These are phyloP conservation scores for Diaporthe citri DNA, from an alignment of 2,329 filamentous ascomycete genomes.

Conservation along the genomic window DNA sequence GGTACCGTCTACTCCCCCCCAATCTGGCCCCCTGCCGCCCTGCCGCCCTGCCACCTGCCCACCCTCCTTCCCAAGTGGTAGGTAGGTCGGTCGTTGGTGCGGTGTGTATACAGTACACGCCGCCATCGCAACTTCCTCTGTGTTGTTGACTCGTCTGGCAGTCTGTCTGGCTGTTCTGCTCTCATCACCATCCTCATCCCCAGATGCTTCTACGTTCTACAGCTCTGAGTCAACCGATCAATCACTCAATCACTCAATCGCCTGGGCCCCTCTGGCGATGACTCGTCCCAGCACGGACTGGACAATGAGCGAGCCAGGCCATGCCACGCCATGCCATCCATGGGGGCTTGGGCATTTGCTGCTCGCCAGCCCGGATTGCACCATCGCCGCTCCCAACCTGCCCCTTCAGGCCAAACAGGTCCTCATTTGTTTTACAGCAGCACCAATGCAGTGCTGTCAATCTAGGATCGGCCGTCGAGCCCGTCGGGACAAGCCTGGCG, in stretches of 20 bases:
- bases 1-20: slow-evolving; percentile 14
- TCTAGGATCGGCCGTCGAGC: slow-evolving; percentile 14
- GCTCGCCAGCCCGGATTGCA: slow-evolving; percentile 26
- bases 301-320: background rate
- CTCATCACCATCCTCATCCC: background rate
- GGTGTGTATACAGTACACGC: background rate
- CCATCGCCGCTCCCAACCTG: slow-evolving; percentile 12
- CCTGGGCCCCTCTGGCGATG: background rate
- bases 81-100: background rate
- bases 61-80: background rate
- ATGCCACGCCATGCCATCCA: background rate
- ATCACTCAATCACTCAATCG: background rate
- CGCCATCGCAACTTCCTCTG: background rate
- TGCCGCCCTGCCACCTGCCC: background rate
- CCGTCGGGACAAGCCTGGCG: slow-evolving; percentile 26
- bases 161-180: background rate
- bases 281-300: background rate
- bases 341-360: slow-evolving; percentile 28
- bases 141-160: background rate
- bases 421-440: background rate
- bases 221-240: background rate
- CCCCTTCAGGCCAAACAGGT: slow-evolving; percentile 6
- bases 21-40: background rate
- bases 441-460: background rate
- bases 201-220: background rate